phyloP scores from a whole-genome alignment of 2,329 filamentous ascomycete genomes.

The Colletotrichum tanaceti region DNA sequence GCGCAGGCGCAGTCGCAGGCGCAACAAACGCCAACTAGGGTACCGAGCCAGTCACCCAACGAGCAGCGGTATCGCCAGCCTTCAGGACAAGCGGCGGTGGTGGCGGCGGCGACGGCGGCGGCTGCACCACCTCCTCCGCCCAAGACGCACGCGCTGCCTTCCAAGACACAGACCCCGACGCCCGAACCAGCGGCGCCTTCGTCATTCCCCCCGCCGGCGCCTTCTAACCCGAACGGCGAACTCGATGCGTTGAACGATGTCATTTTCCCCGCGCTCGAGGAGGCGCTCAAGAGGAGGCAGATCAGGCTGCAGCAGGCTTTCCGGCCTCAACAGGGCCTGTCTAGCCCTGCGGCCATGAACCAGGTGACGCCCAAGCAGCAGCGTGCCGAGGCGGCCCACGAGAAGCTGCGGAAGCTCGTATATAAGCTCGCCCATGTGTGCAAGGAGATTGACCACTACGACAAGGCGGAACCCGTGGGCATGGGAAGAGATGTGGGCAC shows the following conservation, averaged over 20 bases:
- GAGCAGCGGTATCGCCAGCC: slow-evolving; percentile 44
- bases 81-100: slow-evolving; percentile 36
- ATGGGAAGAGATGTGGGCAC: slow-evolving; percentile 93
- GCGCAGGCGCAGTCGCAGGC: slow-evolving; percentile 35
- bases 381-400: slow-evolving; percentile 78
- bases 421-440: slow-evolving; percentile 86
- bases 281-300: slow-evolving; percentile 85
- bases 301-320: slow-evolving; percentile 67
- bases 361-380: slow-evolving; percentile 72
- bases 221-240: slow-evolving; percentile 72
- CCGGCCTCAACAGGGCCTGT: slow-evolving; percentile 50
- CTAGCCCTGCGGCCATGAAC: slow-evolving; percentile 50
- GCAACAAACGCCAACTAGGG: slow-evolving; percentile 45
- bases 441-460: slow-evolving; percentile 89
- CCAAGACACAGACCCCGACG: slow-evolving; percentile 49
- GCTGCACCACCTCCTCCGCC: slow-evolving; percentile 27
- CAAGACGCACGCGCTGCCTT: slow-evolving; percentile 45
- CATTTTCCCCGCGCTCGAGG: slow-evolving; percentile 91
- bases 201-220: slow-evolving; percentile 67
- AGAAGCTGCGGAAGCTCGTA: slow-evolving; percentile 83
- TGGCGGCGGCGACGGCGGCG: slow-evolving; percentile 1
- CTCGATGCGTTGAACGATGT: slow-evolving; percentile 91
- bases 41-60: slow-evolving; percentile 38
- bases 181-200: slow-evolving; percentile 54
- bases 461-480: slow-evolving; percentile 86